These are phyloP conservation scores for Hansenula lynferdii DNA, from an alignment of 1,139 yeast genomes.

Conservation along the genomic window DNA sequence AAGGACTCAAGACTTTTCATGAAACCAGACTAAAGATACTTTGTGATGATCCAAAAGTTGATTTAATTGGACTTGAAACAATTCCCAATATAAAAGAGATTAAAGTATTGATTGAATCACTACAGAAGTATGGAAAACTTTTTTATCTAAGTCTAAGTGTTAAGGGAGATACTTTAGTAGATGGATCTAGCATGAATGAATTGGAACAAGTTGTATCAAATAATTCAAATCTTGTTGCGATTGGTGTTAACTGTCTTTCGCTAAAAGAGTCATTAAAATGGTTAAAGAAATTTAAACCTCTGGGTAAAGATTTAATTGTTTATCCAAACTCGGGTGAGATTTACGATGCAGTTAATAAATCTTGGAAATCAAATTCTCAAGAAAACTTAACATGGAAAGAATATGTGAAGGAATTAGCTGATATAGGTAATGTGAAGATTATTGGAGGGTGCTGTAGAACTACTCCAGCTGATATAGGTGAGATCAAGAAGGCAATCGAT, in stretches of 20 bases:
- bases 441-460: constrained; percentile 62
- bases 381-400: constrained; percentile 17
- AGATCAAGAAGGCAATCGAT: constrained; percentile 7
- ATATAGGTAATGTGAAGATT: constrained; percentile 27
- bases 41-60: constrained; percentile 35
- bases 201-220: constrained; percentile 8
- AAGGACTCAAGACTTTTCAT: constrained; percentile 42
- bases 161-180: constrained; percentile 32
- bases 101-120: constrained; percentile 27
- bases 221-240: constrained; percentile 22
- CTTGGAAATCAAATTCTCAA: constrained; percentile 15
- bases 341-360: constrained; percentile 31
- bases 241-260: constrained; percentile 43
- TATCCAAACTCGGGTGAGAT: constrained; percentile 58
- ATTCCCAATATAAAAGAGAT: constrained; percentile 54
- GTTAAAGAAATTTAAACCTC: constrained; percentile 15
- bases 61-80: constrained; percentile 59
- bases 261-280: constrained; percentile 26
- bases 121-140: constrained; percentile 17
- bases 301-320: constrained; percentile 28
- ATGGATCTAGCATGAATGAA: constrained; percentile 30
- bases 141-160: constrained; percentile 35
- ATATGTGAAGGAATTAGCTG: constrained; percentile 32
- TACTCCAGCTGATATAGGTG: constrained; percentile 39
- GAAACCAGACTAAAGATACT: constrained; percentile 39